Conservation (phyloP, 257 asterid genomes). For the Gynochthodes officinalis region DNA sequence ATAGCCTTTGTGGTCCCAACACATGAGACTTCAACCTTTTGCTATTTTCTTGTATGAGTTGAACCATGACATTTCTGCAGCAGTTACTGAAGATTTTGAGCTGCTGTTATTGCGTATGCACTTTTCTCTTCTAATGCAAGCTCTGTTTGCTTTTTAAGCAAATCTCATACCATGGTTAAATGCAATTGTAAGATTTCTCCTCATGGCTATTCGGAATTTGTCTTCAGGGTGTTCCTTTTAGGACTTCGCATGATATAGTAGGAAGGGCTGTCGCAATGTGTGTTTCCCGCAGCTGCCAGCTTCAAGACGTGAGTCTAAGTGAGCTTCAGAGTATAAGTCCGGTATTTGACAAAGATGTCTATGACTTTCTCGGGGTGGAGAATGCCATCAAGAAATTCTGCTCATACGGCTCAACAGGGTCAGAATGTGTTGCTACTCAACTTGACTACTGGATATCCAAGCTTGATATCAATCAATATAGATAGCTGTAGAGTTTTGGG, state of each 20-base stretch:
- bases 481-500: neutral
- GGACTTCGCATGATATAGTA: slow-evolving; percentile 90
- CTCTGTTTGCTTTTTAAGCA: neutral
- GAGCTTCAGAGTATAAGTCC: slow-evolving; percentile 62
- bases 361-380: slow-evolving; percentile 77
- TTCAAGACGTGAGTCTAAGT: slow-evolving; percentile 58
- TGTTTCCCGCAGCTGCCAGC: slow-evolving; percentile 57
- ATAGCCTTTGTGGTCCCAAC: neutral
- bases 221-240: slow-evolving; percentile 80
- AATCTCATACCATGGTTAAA: neutral
- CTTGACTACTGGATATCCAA: slow-evolving; percentile 65
- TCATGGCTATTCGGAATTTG: neutral
- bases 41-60: neutral
- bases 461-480: slow-evolving; percentile 37
- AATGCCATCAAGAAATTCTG: slow-evolving; percentile 78
- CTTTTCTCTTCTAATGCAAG: neutral
- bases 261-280: slow-evolving; percentile 88
- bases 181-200: neutral
- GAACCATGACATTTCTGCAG: neutral
- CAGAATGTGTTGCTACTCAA: slow-evolving; percentile 82
- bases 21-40: neutral
- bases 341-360: slow-evolving; percentile 70
- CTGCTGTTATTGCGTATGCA: neutral
- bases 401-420: slow-evolving; percentile 96
- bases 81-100: neutral